A percentile compares a stretch with the other conserved stretches of the same genome.
These are phyloP conservation scores for Flaveria floridana DNA, from an alignment of 140 eudicot genomes.

Conservation along the genomic window DNA sequence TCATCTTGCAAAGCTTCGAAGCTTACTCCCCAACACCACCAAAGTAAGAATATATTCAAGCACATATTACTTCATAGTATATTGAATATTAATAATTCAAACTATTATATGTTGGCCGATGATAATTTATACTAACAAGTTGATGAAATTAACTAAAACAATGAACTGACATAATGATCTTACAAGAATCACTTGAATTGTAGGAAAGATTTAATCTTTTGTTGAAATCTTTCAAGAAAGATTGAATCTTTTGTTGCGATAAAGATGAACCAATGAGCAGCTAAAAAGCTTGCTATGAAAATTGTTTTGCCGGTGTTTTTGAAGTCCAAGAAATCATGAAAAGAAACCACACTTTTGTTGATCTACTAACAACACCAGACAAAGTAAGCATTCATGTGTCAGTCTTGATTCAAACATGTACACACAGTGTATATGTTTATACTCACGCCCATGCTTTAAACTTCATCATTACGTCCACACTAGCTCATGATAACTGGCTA, in stretches of 20 bases:
- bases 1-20: slow-evolving; percentile 86
- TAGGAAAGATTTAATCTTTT: slow-evolving; percentile 29
- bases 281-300: slow-evolving; percentile 60
- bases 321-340: slow-evolving; percentile 45
- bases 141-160: background rate
- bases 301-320: slow-evolving; percentile 68
- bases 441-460: slow-evolving; percentile 41
- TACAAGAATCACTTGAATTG: background rate
- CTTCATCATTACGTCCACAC: slow-evolving; percentile 41
- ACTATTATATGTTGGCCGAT: no score
- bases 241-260: slow-evolving; percentile 50
- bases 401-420: slow-evolving; percentile 34
- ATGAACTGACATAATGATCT: background rate
- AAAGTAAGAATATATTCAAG: slow-evolving; percentile 51
- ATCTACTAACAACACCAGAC: slow-evolving; percentile 36
- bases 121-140: no score
- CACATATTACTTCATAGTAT: background rate
- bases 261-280: slow-evolving; percentile 74
- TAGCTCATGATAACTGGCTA: slow-evolving; percentile 37
- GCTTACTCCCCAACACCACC: slow-evolving; percentile 84
- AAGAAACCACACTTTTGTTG: slow-evolving; percentile 38
- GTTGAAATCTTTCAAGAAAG: slow-evolving; percentile 35
- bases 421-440: slow-evolving; percentile 25
- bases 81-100: no score
- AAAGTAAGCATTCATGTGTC: slow-evolving; percentile 74